Evolutionary conservation across 1,284 basidiomycete genomes (phyloP).

Genomic region (Papiliotrema nemorosa): DNA sequence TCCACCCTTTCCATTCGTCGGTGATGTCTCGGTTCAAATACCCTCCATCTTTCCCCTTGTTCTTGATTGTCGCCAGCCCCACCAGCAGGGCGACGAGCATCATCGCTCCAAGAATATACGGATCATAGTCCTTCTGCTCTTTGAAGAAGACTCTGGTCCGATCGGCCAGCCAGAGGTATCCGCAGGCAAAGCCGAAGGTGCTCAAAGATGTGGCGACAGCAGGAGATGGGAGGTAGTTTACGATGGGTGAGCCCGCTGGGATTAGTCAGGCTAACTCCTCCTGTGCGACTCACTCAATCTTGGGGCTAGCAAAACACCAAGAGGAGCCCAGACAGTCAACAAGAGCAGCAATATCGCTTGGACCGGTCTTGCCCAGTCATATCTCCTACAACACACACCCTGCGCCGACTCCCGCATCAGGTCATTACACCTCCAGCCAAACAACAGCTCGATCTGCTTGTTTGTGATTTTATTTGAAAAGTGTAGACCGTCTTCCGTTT

Average conservation of each 20-base stretch:
- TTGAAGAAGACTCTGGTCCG: conserved; percentile 78
- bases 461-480: conserved; percentile 64
- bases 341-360: conserved; percentile 61
- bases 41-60: conserved; percentile 67
- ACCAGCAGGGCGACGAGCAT: conserved; percentile 56
- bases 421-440: conserved; percentile 80
- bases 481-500: conserved; percentile 79
- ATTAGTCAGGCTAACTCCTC: background rate
- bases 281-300: conserved; percentile 41
- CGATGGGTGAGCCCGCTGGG: conserved; percentile 34
- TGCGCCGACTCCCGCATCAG: conserved; percentile 62
- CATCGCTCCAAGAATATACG: conserved; percentile 63
- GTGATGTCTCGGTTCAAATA: conserved; percentile 86
- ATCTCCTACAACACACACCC: conserved; percentile 77
- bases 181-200: conserved; percentile 63
- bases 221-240: conserved; percentile 49
- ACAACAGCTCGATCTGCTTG: conserved; percentile 70
- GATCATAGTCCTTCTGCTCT: conserved; percentile 76
- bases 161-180: conserved; percentile 71
- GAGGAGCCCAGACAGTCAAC: conserved; percentile 59
- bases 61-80: conserved; percentile 65
- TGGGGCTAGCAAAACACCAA: conserved; percentile 50
- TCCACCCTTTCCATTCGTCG: conserved; percentile 95
- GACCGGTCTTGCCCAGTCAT: conserved; percentile 62
- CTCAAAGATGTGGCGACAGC: conserved; percentile 51